phyloP scores from a whole-genome alignment of 176 grass and related monocot species.

The Carex littledalei region DNA sequence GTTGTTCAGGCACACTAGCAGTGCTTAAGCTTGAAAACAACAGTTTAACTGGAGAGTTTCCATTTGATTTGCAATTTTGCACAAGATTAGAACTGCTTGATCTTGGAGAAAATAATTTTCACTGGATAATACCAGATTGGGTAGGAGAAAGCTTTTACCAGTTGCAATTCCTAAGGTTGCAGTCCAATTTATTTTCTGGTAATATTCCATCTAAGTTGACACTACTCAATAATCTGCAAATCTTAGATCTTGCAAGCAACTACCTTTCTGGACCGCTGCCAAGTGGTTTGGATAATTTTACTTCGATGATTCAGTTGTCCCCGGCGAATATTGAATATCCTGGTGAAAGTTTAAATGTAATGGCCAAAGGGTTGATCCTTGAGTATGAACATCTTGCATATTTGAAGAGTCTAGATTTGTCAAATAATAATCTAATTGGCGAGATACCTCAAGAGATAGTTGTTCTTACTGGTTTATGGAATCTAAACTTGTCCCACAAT shows the following conservation, averaged over 20 bases:
- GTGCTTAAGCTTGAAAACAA: constrained; percentile 20
- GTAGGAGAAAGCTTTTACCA: not conserved
- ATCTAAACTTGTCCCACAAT: constrained; percentile 39
- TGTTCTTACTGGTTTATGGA: constrained; percentile 4
- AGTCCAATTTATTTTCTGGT: constrained; percentile 29
- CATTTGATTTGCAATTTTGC: constrained; percentile 13
- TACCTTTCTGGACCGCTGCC: constrained; percentile 25
- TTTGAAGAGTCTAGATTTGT: constrained; percentile 23
- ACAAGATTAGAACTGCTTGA: not conserved
- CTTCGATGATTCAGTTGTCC: not conserved
- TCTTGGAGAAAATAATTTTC: not conserved
- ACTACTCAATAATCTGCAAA: not conserved
- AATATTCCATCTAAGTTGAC: constrained; percentile 4
- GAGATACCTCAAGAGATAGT: constrained; percentile 22
- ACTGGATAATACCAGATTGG: not conserved
- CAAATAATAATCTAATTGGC: constrained; percentile 23
- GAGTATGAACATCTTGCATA: fast-evolving
- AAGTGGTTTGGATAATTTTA: constrained; percentile 10
- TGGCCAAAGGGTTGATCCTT: constrained; percentile 24
- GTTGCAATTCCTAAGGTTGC: not conserved
- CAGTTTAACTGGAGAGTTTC: constrained; percentile 31
- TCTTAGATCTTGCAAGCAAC: constrained; percentile 28
- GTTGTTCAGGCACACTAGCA: not conserved
- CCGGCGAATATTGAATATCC: too few species aligned
- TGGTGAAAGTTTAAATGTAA: not conserved